Percentiles rank a stretch among this genome's conserved stretches.
Evolutionary conservation across 140 eudicot genomes (phyloP).

Genomic region (Stevia rebaudiana): DNA sequence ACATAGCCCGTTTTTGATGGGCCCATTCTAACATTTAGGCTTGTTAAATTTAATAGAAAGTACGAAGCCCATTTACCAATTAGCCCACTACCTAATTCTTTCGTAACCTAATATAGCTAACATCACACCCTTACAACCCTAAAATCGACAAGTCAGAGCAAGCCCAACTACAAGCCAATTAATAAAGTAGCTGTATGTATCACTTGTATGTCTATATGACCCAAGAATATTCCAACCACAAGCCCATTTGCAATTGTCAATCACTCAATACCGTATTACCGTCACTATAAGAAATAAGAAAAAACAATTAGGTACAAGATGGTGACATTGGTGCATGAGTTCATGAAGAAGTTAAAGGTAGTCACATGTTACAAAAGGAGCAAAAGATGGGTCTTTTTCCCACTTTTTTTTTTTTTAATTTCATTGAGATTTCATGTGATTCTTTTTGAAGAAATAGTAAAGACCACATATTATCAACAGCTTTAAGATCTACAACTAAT

Average conservation of each 20-base stretch:
- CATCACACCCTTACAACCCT: no score
- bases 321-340: constrained; percentile 30
- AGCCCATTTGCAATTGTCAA: constrained; percentile 8
- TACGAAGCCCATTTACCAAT: no score
- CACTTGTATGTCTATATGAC: neutral
- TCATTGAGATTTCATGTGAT: constrained; percentile 15
- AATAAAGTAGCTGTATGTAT: neutral
- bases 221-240: constrained; percentile 6
- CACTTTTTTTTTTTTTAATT: no score
- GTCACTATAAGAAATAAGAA: neutral
- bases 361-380: constrained; percentile 4
- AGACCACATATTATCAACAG: constrained; percentile 5
- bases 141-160: neutral
- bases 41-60: no score
- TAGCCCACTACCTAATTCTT: no score
- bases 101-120: no score
- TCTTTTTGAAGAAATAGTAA: neutral
- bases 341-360: constrained; percentile 4
- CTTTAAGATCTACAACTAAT: neutral
- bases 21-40: no score
- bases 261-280: no score
- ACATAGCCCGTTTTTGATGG: no score
- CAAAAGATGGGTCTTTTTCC: constrained; percentile 13
- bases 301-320: constrained; percentile 7
- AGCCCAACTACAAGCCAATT: constrained; percentile 2